A percentile compares a stretch with the other conserved stretches of the same genome.
Conservation (phyloP, 1,139 yeast species). For the Candida pseudoviswanathii region DNA sequence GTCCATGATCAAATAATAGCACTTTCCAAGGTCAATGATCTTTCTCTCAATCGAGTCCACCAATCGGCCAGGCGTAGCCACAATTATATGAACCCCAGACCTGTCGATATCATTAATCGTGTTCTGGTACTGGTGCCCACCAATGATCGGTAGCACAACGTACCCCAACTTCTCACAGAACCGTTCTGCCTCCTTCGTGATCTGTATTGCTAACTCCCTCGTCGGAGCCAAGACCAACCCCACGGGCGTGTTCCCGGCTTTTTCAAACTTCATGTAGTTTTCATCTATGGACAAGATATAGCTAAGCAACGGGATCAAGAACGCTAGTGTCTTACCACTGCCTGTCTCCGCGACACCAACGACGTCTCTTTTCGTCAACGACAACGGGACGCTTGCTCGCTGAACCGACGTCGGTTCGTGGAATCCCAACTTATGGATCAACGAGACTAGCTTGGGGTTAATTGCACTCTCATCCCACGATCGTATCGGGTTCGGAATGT, state of each 20-base stretch:
- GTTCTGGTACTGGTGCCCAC: conserved; percentile 85
- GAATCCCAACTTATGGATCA: conserved; percentile 46
- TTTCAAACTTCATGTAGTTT: conserved; percentile 37
- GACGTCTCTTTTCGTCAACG: conserved; percentile 60
- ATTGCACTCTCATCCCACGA: conserved; percentile 64
- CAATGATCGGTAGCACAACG: conserved; percentile 71
- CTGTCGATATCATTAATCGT: conserved; percentile 47
- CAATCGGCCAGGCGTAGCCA: conserved; percentile 93
- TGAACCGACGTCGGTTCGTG: conserved; percentile 85
- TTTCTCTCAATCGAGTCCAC: conserved; percentile 77
- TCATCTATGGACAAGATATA: conserved; percentile 48
- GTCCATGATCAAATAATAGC: conserved; percentile 77
- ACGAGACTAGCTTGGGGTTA: conserved; percentile 38
- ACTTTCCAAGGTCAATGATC: conserved; percentile 58
- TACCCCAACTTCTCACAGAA: conserved; percentile 47
- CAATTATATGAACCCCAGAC: conserved; percentile 77
- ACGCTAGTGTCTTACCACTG: conserved; percentile 90
- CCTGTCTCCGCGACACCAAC: conserved; percentile 97
- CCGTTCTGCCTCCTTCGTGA: conserved; percentile 63
- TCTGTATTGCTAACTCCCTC: conserved; percentile 90
- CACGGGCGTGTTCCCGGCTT: conserved; percentile 35
- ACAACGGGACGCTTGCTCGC: conserved; percentile 82
- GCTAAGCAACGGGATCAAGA: conserved; percentile 69
- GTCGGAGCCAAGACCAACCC: conserved; percentile 89
- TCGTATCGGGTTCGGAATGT: conserved; percentile 62